phyloP scores from a whole-genome alignment of 2,329 filamentous ascomycete genomes.

The Penicillium crustosum region DNA sequence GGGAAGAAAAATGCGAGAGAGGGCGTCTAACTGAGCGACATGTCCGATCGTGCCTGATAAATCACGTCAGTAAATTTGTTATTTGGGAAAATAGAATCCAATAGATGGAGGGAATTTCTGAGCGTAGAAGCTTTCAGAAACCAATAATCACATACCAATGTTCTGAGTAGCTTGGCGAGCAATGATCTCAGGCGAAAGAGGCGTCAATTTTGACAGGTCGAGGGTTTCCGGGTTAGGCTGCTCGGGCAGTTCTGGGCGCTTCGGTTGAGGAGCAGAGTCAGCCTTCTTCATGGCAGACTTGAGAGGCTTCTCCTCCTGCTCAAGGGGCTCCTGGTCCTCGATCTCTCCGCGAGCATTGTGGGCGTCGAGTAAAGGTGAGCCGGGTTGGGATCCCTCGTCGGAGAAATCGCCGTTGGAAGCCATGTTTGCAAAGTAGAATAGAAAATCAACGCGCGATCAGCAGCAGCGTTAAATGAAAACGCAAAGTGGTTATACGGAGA shows the following conservation, averaged over 20 bases:
- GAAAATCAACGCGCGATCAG: conserved; percentile 21
- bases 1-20: neutral
- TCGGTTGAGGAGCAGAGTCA: conserved; percentile 55
- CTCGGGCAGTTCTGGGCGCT: conserved; percentile 70
- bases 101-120: neutral
- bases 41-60: conserved; percentile 72
- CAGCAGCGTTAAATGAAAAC: conserved; percentile 16
- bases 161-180: conserved; percentile 98
- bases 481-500: conserved; percentile 14
- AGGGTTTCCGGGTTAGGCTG: conserved; percentile 91
- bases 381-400: conserved; percentile 56
- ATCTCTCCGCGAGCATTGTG: conserved; percentile 65
- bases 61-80: conserved; percentile 2
- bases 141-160: conserved; percentile 64
- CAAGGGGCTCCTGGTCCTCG: conserved; percentile 70
- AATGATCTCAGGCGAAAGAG: conserved; percentile 94
- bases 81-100: neutral
- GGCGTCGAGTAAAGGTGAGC: conserved; percentile 52
- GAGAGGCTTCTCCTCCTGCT: conserved; percentile 61
- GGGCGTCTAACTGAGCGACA: conserved; percentile 69
- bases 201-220: conserved; percentile 75
- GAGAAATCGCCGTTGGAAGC: conserved; percentile 57
- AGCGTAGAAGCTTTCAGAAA: neutral
- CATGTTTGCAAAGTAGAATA: conserved; percentile 46
- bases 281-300: conserved; percentile 88